These are phyloP conservation scores for Podaxis mareebaensis DNA, from an alignment of 768 basidiomycete genomes.

Conservation along the genomic window DNA sequence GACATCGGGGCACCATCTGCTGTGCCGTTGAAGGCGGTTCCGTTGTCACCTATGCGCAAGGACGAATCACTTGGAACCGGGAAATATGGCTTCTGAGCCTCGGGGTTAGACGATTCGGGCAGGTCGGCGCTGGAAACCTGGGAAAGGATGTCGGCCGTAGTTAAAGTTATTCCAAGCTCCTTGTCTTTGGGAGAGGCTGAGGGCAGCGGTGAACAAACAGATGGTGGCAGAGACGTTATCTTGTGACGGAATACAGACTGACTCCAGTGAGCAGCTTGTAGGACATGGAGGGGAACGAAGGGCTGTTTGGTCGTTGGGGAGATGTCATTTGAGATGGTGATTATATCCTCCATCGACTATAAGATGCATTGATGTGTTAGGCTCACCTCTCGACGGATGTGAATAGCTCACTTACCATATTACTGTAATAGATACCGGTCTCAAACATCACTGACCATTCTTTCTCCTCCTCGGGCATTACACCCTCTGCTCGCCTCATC, in stretches of 20 bases:
- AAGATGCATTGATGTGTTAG: not conserved
- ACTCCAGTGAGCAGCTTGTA: conserved; percentile 82
- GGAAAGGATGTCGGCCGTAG: conserved; percentile 51
- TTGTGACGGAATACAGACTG: conserved; percentile 66
- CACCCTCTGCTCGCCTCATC: conserved; percentile 57
- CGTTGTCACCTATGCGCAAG: conserved; percentile 71
- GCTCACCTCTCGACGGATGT: not conserved
- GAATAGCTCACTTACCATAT: conserved; percentile 61
- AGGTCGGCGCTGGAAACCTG: conserved; percentile 23
- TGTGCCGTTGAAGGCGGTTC: conserved; percentile 42
- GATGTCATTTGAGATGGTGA: conserved; percentile 69
- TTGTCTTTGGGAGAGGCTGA: conserved; percentile 49
- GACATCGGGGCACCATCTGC: conserved; percentile 37
- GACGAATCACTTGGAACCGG: conserved; percentile 72
- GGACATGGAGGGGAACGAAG: conserved; percentile 63
- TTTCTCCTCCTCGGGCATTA: conserved; percentile 62
- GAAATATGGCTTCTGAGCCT: conserved; percentile 48
- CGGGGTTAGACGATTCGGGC: conserved; percentile 13
- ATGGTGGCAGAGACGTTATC: conserved; percentile 45
- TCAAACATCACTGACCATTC: conserved; percentile 73
- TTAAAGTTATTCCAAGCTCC: conserved; percentile 66
- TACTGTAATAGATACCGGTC: conserved; percentile 79
- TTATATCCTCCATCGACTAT: conserved; percentile 79
- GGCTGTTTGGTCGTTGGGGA: conserved; percentile 70
- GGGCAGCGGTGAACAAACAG: conserved; percentile 33